Conservation (phyloP, 2,329 filamentous ascomycete species). For the Phialocephala sp. region DNA sequence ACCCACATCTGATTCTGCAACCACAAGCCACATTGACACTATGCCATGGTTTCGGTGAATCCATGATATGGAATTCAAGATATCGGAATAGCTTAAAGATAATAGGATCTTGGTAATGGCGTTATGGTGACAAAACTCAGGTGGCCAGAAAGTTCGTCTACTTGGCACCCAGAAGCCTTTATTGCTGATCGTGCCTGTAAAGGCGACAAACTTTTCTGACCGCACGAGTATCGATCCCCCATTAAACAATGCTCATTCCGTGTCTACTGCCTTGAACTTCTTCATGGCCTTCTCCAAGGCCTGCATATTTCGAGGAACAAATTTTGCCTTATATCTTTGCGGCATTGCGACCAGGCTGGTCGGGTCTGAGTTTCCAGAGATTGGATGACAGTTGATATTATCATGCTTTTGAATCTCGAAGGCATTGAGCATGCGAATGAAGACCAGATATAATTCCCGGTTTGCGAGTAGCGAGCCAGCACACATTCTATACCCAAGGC, state of each 20-base stretch:
- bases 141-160: too few species aligned
- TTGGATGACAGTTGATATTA: constrained; percentile 62
- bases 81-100: constrained; percentile 46
- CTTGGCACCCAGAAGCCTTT: too few species aligned
- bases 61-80: constrained; percentile 28
- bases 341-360: constrained; percentile 68
- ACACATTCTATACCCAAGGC: constrained; percentile 71
- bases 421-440: constrained; percentile 65
- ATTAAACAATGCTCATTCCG: constrained; percentile 57
- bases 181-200: too few species aligned
- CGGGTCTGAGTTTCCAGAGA: constrained; percentile 64
- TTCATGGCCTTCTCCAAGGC: constrained; percentile 50
- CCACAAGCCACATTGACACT: constrained; percentile 22
- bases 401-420: constrained; percentile 63
- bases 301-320: constrained; percentile 59
- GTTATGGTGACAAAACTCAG: too few species aligned
- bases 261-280: constrained; percentile 49
- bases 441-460: constrained; percentile 68
- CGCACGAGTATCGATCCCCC: constrained; percentile 60
- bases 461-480: constrained; percentile 67
- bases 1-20: constrained; percentile 25
- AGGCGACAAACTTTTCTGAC: constrained; percentile 38
- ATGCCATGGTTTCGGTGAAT: constrained; percentile 29
- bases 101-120: constrained; percentile 24
- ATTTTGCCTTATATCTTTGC: constrained; percentile 60